Evolutionary conservation across 2,329 filamentous ascomycete genomes (phyloP).

Genomic region (Zymoseptoria ardabiliae): DNA sequence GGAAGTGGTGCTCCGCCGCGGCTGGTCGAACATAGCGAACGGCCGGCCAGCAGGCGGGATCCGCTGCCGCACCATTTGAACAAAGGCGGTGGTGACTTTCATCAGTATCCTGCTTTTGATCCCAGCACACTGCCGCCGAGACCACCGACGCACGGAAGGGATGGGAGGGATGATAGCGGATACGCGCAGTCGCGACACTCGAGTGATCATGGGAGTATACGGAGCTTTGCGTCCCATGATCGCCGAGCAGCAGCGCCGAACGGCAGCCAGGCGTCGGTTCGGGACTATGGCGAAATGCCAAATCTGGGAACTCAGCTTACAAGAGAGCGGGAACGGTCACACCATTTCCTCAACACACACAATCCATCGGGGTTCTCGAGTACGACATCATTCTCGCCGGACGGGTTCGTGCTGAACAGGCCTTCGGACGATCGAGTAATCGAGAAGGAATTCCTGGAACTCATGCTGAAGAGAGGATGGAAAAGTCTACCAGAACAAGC

Average conservation of each 20-base stretch:
- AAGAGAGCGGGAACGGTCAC: slow-evolving; percentile 29
- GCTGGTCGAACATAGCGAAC: slow-evolving; percentile 63
- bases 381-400: slow-evolving; percentile 43
- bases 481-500: slow-evolving; percentile 95
- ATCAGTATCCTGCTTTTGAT: slow-evolving; percentile 67
- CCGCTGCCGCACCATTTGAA: slow-evolving; percentile 77
- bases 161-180: slow-evolving; percentile 40
- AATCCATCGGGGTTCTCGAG: slow-evolving; percentile 42
- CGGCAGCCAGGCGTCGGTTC: slow-evolving; percentile 44
- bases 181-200: slow-evolving; percentile 24
- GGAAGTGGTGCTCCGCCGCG: slow-evolving; percentile 63
- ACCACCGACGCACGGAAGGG: slow-evolving; percentile 23
- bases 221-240: slow-evolving; percentile 55
- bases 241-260: slow-evolving; percentile 30
- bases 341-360: slow-evolving; percentile 36
- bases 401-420: slow-evolving; percentile 58
- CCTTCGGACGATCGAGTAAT: slow-evolving; percentile 76
- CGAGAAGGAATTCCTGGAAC: slow-evolving; percentile 80
- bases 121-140: slow-evolving; percentile 46
- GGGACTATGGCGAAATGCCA: slow-evolving; percentile 38
- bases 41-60: slow-evolving; percentile 55
- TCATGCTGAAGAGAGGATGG: slow-evolving; percentile 98
- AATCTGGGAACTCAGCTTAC: slow-evolving; percentile 34
- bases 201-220: slow-evolving; percentile 56
- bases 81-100: slow-evolving; percentile 69